These are phyloP conservation scores for Blastobotrys serpentis DNA, from an alignment of 1,139 yeast species.

Conservation along the genomic window DNA sequence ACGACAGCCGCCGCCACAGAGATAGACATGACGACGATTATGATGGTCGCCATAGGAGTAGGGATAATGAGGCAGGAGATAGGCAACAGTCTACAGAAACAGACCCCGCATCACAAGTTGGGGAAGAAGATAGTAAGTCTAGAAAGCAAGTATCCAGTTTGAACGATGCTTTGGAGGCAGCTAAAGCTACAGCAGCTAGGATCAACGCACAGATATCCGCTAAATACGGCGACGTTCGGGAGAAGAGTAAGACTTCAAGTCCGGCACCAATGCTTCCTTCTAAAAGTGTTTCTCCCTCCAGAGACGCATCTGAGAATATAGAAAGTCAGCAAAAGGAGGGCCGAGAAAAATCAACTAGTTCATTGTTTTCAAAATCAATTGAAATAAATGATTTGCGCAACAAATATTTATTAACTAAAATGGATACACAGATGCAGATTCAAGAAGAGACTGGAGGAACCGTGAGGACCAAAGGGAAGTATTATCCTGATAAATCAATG, in stretches of 20 bases:
- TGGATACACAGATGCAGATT: constrained; percentile 36
- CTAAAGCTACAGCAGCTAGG: constrained; percentile 8
- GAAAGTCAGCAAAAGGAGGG: not conserved
- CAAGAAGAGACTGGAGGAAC: constrained; percentile 37
- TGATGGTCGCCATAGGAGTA: not conserved
- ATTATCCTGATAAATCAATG: constrained; percentile 39
- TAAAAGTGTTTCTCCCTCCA: not conserved
- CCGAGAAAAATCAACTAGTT: constrained; percentile 9
- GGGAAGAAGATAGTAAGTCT: not conserved
- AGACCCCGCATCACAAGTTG: too few species aligned
- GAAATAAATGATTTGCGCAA: constrained; percentile 42
- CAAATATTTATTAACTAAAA: constrained; percentile 41
- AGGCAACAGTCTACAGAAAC: too few species aligned
- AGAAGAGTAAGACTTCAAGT: not conserved
- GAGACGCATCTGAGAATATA: not conserved
- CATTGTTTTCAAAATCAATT: constrained; percentile 29
- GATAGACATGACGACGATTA: not conserved
- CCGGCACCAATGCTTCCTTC: not conserved
- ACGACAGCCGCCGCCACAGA: not conserved
- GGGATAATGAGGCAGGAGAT: not conserved
- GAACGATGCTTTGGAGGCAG: constrained; percentile 6
- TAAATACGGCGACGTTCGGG: not conserved
- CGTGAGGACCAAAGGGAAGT: constrained; percentile 40
- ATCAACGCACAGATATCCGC: constrained; percentile 8
- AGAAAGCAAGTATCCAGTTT: not conserved